phyloP scores from a whole-genome alignment of 1,139 yeast species.

The Debaryomyces coudertii region DNA sequence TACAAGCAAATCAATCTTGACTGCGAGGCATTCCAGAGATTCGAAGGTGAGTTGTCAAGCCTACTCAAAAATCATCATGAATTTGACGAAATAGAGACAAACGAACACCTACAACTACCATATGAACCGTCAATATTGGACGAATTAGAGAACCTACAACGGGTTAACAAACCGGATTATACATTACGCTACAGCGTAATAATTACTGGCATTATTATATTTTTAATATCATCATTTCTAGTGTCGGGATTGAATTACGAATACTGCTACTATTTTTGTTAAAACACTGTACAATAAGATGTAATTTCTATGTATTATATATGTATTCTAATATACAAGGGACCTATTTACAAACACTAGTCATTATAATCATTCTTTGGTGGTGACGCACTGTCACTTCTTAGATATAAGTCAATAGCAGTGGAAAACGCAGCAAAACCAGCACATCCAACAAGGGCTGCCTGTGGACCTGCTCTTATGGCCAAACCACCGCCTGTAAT shows the following conservation, averaged over 20 bases:
- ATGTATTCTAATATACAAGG: conserved; percentile 13
- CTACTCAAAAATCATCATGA: neutral
- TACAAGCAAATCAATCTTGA: neutral
- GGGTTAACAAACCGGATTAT: conserved; percentile 6
- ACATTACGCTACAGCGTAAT: conserved; percentile 12
- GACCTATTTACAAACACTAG: conserved; percentile 27
- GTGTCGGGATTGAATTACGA: conserved; percentile 37
- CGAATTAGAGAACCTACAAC: conserved; percentile 10
- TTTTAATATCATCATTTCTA: conserved; percentile 25
- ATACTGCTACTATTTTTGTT: conserved; percentile 44
- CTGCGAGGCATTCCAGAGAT: conserved; percentile 5
- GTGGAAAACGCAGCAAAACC: conserved; percentile 97
- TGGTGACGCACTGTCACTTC: conserved; percentile 83
- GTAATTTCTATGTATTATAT: conserved; percentile 10
- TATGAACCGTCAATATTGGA: conserved; percentile 8
- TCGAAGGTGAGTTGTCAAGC: neutral
- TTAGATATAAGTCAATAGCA: conserved; percentile 88
- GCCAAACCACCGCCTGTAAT: conserved; percentile 93
- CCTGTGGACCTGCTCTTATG: conserved; percentile 90
- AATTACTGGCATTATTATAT: conserved; percentile 15
- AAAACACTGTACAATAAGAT: conserved; percentile 14
- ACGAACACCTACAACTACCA: conserved; percentile 7
- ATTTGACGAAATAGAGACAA: conserved; percentile 3
- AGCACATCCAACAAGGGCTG: conserved; percentile 90
- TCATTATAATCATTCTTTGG: conserved; percentile 90